Conservation (phyloP, 768 basidiomycete genomes). For the Hypholoma sublateritium region DNA sequence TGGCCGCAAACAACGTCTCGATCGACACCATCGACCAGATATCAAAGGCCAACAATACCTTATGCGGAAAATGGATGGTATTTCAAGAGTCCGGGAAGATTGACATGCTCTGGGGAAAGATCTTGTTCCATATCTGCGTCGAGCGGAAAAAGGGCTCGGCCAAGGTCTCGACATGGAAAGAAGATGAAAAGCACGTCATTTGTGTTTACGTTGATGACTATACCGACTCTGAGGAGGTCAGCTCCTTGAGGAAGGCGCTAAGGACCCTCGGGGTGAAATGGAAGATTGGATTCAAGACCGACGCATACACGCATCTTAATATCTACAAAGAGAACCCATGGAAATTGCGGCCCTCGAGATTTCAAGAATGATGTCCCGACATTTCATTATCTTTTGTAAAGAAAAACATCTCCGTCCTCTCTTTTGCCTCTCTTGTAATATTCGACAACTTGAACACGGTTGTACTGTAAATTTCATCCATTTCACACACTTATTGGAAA, state of each 20-base stretch:
- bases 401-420: no score
- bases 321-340: constrained; percentile 38
- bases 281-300: constrained; percentile 41
- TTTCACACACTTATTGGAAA: no score
- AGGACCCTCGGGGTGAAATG: constrained; percentile 30
- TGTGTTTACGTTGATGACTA: constrained; percentile 30
- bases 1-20: constrained; percentile 24
- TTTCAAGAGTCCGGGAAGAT: constrained; percentile 29
- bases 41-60: constrained; percentile 29
- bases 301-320: constrained; percentile 37
- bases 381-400: no score
- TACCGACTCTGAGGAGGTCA: constrained; percentile 27
- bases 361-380: background rate
- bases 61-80: constrained; percentile 40
- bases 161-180: constrained; percentile 37
- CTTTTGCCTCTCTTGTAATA: no score
- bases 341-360: constrained; percentile 30
- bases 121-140: constrained; percentile 28
- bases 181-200: constrained; percentile 33
- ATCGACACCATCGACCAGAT: constrained; percentile 32
- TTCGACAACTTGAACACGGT: no score
- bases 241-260: constrained; percentile 30
- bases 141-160: constrained; percentile 26
- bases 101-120: constrained; percentile 34
- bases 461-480: no score